These are phyloP conservation scores for Bassia scoparia DNA, from an alignment of 148 eudicot species.

Conservation along the genomic window DNA sequence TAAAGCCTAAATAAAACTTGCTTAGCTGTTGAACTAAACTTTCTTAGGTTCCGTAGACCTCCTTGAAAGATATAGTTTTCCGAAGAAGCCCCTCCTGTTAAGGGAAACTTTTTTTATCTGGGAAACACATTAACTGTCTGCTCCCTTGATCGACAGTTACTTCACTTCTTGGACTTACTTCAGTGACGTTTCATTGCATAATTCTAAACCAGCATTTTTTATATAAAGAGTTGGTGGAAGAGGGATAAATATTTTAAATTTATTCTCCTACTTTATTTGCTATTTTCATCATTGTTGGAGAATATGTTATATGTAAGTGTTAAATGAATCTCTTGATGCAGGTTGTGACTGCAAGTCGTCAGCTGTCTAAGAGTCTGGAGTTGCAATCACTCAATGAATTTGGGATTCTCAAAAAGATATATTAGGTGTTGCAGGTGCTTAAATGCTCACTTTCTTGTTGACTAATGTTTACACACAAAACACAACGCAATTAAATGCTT, in stretches of 20 bases:
- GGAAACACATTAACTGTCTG: no score
- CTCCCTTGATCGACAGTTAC: no score
- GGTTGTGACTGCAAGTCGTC: conserved; percentile 91
- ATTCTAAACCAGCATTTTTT: not conserved
- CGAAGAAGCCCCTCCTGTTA: no score
- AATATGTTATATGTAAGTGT: not conserved
- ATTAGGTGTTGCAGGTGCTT: conserved; percentile 89
- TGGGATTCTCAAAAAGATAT: conserved; percentile 95
- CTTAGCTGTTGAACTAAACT: no score
- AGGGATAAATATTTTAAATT: not conserved
- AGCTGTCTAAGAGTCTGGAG: conserved; percentile 86
- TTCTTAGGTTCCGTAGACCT: no score
- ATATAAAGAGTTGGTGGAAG: not conserved
- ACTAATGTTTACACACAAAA: not conserved
- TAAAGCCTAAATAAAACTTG: no score
- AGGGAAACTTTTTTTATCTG: no score
- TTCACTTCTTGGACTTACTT: no score
- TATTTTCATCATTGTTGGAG: not conserved
- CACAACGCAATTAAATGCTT: not conserved
- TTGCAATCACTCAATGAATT: conserved; percentile 78
- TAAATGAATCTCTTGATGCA: not conserved
- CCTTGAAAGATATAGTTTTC: no score
- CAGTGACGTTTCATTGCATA: not conserved
- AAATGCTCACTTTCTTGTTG: not conserved
- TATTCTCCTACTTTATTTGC: not conserved